phyloP scores from a whole-genome alignment of 2,329 filamentous ascomycete species.

The Ophidiomyces ophidiicola region DNA sequence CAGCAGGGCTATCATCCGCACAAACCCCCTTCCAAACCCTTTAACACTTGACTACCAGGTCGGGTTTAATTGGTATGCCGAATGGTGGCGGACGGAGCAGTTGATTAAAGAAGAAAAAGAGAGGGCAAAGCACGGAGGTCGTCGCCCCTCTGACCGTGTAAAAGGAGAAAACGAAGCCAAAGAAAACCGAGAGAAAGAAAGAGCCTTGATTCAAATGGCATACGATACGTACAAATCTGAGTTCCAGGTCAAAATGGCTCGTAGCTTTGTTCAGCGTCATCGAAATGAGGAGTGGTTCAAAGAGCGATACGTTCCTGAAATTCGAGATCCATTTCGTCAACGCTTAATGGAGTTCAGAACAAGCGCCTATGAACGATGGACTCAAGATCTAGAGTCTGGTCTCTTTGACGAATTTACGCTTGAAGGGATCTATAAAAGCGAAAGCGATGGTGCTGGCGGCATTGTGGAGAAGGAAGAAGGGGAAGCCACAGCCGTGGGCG shows the following conservation, averaged over 20 bases:
- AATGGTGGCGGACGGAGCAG: slow-evolving; percentile 56
- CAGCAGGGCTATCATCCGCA: slow-evolving; percentile 40
- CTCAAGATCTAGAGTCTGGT: slow-evolving; percentile 70
- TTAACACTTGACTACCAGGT: slow-evolving; percentile 53
- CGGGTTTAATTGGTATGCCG: slow-evolving; percentile 55
- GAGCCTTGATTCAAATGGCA: slow-evolving; percentile 50
- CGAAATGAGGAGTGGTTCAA: slow-evolving; percentile 97
- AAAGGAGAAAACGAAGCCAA: slow-evolving; percentile 51
- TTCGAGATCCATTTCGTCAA: slow-evolving; percentile 59
- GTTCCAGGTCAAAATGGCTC: slow-evolving; percentile 62
- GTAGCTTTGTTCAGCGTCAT: slow-evolving; percentile 79
- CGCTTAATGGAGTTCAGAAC: slow-evolving; percentile 71
- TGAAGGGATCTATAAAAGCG: slow-evolving; percentile 85
- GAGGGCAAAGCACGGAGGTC: slow-evolving; percentile 46
- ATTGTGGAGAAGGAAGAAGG: slow-evolving; percentile 90
- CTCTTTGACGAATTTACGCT: slow-evolving; percentile 89
- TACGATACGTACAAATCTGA: slow-evolving; percentile 56
- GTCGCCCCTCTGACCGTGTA: slow-evolving; percentile 42
- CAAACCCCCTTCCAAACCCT: slow-evolving; percentile 50
- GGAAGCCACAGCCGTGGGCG: slow-evolving; percentile 79
- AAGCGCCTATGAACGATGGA: slow-evolving; percentile 73
- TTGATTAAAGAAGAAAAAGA: slow-evolving; percentile 53
- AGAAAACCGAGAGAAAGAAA: slow-evolving; percentile 51
- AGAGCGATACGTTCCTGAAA: slow-evolving; percentile 79
- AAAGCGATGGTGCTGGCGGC: slow-evolving; percentile 75